These are phyloP conservation scores for Solanum dulcamara DNA, from an alignment of 257 asterid species.

Conservation along the genomic window DNA sequence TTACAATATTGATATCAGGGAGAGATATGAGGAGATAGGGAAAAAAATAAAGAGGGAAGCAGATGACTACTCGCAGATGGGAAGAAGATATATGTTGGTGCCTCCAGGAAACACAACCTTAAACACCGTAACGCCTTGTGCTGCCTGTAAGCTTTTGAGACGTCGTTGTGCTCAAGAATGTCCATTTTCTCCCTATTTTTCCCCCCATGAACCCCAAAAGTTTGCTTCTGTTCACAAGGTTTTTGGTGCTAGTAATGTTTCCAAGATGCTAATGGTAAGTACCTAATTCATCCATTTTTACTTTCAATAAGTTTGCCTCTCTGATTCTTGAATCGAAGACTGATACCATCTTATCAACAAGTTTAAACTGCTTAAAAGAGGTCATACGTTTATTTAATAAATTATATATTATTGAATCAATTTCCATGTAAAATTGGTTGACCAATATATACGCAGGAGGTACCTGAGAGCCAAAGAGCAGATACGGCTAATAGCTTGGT, in stretches of 20 bases:
- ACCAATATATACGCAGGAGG: slow-evolving; percentile 34
- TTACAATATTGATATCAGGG: slow-evolving; percentile 23
- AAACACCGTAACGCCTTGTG: slow-evolving; percentile 77
- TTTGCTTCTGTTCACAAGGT: slow-evolving; percentile 89
- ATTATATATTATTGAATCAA: background rate
- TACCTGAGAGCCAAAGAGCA: slow-evolving; percentile 66
- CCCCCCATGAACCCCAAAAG: slow-evolving; percentile 78
- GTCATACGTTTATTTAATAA: background rate
- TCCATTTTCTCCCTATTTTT: slow-evolving; percentile 80
- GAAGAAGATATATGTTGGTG: slow-evolving; percentile 28
- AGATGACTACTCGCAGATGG: slow-evolving; percentile 30
- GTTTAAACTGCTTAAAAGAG: background rate
- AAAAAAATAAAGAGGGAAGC: slow-evolving; percentile 75
- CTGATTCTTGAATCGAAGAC: background rate
- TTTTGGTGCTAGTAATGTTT: slow-evolving; percentile 89
- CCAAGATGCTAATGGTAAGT: slow-evolving; percentile 78
- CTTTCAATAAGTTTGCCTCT: background rate
- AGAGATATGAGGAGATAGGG: slow-evolving; percentile 65
- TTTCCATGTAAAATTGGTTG: background rate
- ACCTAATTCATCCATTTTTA: background rate
- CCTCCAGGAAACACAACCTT: slow-evolving; percentile 12
- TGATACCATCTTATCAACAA: background rate
- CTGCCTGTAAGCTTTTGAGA: slow-evolving; percentile 82
- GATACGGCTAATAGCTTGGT: slow-evolving; percentile 77
- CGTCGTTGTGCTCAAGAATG: slow-evolving; percentile 86